Conservation (phyloP, 495 filamentous ascomycete species). For the Penicillium subrubescens region DNA sequence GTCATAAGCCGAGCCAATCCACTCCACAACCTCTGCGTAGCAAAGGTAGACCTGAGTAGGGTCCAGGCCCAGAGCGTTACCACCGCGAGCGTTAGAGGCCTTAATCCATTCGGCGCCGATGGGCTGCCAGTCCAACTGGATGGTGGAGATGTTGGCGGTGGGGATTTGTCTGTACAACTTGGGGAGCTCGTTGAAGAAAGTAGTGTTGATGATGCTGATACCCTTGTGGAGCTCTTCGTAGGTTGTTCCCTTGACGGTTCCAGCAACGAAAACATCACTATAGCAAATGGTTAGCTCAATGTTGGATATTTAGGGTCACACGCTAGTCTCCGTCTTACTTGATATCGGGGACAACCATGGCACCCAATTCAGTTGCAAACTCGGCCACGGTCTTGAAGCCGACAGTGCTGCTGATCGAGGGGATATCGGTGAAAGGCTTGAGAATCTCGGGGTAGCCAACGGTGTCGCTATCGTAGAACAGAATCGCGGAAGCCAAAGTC, state of each 20-base stretch:
- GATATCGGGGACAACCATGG: slow-evolving; percentile 30
- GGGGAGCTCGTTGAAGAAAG: slow-evolving; percentile 38
- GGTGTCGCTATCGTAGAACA: slow-evolving; percentile 41
- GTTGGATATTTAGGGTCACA: not conserved
- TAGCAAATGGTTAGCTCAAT: slow-evolving; percentile 7
- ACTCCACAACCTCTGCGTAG: slow-evolving; percentile 43
- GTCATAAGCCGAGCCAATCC: slow-evolving; percentile 37
- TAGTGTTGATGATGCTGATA: slow-evolving; percentile 41
- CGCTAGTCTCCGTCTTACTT: slow-evolving; percentile 24
- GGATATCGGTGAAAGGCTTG: slow-evolving; percentile 42
- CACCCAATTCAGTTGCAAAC: slow-evolving; percentile 32
- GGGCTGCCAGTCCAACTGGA: slow-evolving; percentile 49
- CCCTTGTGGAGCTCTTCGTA: slow-evolving; percentile 31
- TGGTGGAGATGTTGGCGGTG: slow-evolving; percentile 35
- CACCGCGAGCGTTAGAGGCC: slow-evolving; percentile 33
- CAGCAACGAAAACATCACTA: slow-evolving; percentile 41
- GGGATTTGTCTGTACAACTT: slow-evolving; percentile 34
- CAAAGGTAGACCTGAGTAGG: slow-evolving; percentile 37
- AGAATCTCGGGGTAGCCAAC: slow-evolving; percentile 33
- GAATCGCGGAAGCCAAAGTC: slow-evolving; percentile 35
- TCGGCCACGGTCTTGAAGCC: slow-evolving; percentile 39
- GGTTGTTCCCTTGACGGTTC: slow-evolving; percentile 36
- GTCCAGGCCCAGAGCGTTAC: slow-evolving; percentile 49
- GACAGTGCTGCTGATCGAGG: slow-evolving; percentile 33
- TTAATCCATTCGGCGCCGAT: slow-evolving; percentile 45